These are phyloP conservation scores for Davidsoniella eucalypti DNA, from an alignment of 2,329 filamentous ascomycete species.

Conservation along the genomic window DNA sequence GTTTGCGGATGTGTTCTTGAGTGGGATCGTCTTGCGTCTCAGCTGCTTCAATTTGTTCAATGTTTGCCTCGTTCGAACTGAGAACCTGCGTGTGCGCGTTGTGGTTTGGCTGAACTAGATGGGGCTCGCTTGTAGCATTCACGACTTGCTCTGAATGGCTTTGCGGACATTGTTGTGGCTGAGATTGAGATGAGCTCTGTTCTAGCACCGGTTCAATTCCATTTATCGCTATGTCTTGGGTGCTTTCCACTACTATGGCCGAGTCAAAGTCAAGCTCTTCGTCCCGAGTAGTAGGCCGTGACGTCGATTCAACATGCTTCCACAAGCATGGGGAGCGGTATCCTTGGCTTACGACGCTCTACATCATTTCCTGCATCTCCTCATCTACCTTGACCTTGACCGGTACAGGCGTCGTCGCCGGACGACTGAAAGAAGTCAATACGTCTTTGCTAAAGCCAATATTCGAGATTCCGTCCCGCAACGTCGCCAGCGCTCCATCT, in stretches of 20 bases:
- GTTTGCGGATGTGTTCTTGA: too few relatives aligned
- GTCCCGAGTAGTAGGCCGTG: conserved; percentile 10
- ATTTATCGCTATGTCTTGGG: background rate
- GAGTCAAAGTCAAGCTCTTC: conserved; percentile 12
- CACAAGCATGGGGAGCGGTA: conserved; percentile 20
- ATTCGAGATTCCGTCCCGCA: conserved; percentile 32
- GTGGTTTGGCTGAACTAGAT: too few relatives aligned
- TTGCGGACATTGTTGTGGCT: too few relatives aligned
- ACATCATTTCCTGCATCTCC: conserved; percentile 31
- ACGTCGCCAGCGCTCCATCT: conserved; percentile 21
- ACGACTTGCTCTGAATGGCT: too few relatives aligned
- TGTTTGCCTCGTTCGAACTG: too few relatives aligned
- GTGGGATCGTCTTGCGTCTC: too few relatives aligned
- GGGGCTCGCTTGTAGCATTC: too few relatives aligned
- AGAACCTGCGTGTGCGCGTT: too few relatives aligned
- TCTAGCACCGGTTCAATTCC: background rate
- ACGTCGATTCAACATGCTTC: conserved; percentile 19
- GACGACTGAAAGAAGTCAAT: conserved; percentile 15
- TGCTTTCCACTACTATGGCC: conserved; percentile 8
- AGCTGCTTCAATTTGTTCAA: too few relatives aligned
- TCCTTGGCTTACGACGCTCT: conserved; percentile 25
- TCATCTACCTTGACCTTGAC: conserved; percentile 21
- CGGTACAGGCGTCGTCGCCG: conserved; percentile 14
- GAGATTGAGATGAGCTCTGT: too few relatives aligned
- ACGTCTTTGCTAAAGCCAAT: conserved; percentile 32